phyloP scores from a whole-genome alignment of 2,329 filamentous ascomycete genomes.

The Emergomyces orientalis region DNA sequence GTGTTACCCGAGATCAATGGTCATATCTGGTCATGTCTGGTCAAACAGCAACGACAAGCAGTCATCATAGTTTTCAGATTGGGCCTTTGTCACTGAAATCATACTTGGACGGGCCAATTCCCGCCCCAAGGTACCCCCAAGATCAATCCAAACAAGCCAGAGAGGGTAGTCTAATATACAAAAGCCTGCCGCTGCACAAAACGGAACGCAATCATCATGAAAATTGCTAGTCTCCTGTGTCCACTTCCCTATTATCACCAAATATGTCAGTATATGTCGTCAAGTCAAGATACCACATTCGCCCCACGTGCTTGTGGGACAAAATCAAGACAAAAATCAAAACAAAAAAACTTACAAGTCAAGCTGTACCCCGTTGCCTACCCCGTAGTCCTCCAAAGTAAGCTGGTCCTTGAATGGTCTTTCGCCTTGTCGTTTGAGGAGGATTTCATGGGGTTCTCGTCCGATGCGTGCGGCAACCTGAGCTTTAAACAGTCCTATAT shows the following conservation, averaged over 20 bases:
- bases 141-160: not conserved
- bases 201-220: slow-evolving; percentile 7
- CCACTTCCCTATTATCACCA: slow-evolving; percentile 32
- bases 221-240: slow-evolving; percentile 36
- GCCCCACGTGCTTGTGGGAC: not conserved
- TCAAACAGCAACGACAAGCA: not conserved
- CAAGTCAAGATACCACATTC: not conserved
- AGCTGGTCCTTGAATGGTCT: slow-evolving; percentile 87
- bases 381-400: slow-evolving; percentile 83
- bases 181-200: slow-evolving; percentile 4
- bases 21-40: not conserved
- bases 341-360: slow-evolving; percentile 32
- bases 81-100: not conserved
- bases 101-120: not conserved
- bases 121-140: not conserved
- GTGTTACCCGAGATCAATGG: not conserved
- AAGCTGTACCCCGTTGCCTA: slow-evolving; percentile 70
- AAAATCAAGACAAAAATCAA: not conserved
- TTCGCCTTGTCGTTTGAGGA: slow-evolving; percentile 85
- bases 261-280: slow-evolving; percentile 19
- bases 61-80: not conserved
- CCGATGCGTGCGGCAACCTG: slow-evolving; percentile 86
- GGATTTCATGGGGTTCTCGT: slow-evolving; percentile 78
- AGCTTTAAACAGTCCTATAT: slow-evolving; percentile 65
- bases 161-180: slow-evolving; percentile 2